Evolutionary conservation across 2,329 filamentous ascomycete genomes (phyloP), one percentile per base, ranked within the genome.

Genomic region (Zymoseptoria pseudotritici): DNA sequence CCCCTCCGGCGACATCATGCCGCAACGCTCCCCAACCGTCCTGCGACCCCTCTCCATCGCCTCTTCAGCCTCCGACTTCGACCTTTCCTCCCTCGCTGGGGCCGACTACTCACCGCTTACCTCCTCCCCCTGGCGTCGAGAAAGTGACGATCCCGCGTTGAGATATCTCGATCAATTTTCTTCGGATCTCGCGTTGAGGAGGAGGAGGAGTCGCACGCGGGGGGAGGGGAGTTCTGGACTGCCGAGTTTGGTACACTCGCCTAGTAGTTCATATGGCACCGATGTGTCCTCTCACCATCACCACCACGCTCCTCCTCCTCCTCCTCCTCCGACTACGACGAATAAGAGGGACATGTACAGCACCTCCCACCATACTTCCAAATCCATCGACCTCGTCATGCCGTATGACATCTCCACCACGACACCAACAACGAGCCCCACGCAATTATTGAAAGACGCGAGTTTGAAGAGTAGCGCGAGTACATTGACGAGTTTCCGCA

Each of bases 231-330:
- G 36, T 42, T 2, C 1, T 42, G 36, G 36, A 17, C 67, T 77
- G 24, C 77, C 78, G 4, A 80, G 78, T 17, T 71, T 80, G 53
- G 75, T 75, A 29, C 76, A 80, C 65, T 79, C 78, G 3, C 78
- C 78, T 8, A 72, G 75, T 24, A 79, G 76, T 7, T 77, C 77
- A 7, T 66, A 75, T 57, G 77, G 76, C 66, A 77, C 74, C 1
- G n/a, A n/a, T n/a, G n/a, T n/a, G n/a, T 64, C 75, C 74, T 19
- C 75, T 72, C 7, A 77, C 74, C 62, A 71, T 72, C 36, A 46
- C 1, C 17, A 13, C 3, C 22, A 3, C 22, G 22, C 22, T n/a
- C 36, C 11, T 46, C 36, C 13, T 5, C 36, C 36, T 46, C 13
- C 36, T 42, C 11, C 4, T 42, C 11, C 36, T 2, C 3, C 24